A percentile compares a stretch with the other conserved stretches of the same genome.
These are phyloP conservation scores for Seiridium cupressi DNA, from an alignment of 2,329 filamentous ascomycete species.

Conservation along the genomic window DNA sequence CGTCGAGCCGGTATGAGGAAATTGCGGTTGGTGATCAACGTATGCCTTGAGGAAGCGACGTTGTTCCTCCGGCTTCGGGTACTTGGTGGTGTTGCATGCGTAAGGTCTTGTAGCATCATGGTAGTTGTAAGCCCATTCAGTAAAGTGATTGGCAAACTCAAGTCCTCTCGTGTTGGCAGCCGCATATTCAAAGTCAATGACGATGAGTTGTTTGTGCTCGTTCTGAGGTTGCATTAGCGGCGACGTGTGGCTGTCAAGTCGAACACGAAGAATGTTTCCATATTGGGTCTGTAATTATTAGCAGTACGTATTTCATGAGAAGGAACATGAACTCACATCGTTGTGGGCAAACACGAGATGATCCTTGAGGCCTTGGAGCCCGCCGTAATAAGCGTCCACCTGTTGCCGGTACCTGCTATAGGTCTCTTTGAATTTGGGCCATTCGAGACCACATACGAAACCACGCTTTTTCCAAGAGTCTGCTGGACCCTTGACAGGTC, in stretches of 20 bases:
- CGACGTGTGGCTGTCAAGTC: constrained; percentile 69
- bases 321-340: constrained; percentile 62
- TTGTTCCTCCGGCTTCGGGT: constrained; percentile 80
- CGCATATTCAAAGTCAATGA: constrained; percentile 98
- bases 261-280: constrained; percentile 84
- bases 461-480: constrained; percentile 67
- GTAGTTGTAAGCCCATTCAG: constrained; percentile 98
- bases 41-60: constrained; percentile 83
- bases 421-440: constrained; percentile 71
- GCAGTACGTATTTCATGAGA: neutral
- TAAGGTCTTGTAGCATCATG: constrained; percentile 67
- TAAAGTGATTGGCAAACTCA: constrained; percentile 98
- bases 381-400: constrained; percentile 71
- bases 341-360: constrained; percentile 94
- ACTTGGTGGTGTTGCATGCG: constrained; percentile 66
- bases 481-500: constrained; percentile 23
- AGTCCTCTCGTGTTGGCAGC: constrained; percentile 82
- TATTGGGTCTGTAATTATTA: constrained; percentile 78
- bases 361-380: constrained; percentile 63
- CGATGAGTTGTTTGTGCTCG: constrained; percentile 91
- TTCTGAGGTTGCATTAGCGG: constrained; percentile 87
- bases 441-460: constrained; percentile 80
- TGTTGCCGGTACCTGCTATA: constrained; percentile 76
- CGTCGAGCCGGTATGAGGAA: constrained; percentile 52
- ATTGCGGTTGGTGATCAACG: constrained; percentile 74